phyloP scores from a whole-genome alignment of 495 filamentous ascomycete species.

The Penicillium diatomitis region DNA sequence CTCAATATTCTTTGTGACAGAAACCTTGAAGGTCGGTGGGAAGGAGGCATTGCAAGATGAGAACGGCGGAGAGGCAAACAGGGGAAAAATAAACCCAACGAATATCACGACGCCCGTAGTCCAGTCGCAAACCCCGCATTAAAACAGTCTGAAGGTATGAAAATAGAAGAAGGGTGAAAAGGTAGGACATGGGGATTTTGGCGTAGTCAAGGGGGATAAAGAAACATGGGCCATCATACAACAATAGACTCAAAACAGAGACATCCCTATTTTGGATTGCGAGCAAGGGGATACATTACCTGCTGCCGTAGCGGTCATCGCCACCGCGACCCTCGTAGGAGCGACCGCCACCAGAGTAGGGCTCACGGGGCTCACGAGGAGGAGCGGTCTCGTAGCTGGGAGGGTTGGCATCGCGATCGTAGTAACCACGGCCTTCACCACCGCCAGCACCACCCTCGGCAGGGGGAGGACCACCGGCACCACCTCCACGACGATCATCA shows the following conservation, averaged over 20 bases:
- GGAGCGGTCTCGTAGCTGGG: constrained; percentile 45
- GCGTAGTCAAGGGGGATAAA: not conserved
- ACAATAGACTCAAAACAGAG: constrained; percentile 3
- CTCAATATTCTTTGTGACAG: constrained; percentile 25
- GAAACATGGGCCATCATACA: constrained; percentile 11
- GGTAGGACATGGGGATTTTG: not conserved
- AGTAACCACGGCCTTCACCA: constrained; percentile 33
- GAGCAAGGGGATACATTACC: constrained; percentile 27
- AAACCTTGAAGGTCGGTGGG: constrained; percentile 16
- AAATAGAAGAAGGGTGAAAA: constrained; percentile 6
- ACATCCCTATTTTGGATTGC: constrained; percentile 4
- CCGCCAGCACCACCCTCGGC: constrained; percentile 22
- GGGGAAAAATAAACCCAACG: constrained; percentile 20
- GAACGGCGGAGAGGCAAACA: not conserved
- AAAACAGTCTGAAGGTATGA: constrained; percentile 23
- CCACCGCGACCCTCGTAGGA: constrained; percentile 44
- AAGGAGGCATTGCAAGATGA: constrained; percentile 1
- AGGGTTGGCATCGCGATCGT: constrained; percentile 17
- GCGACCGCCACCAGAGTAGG: constrained; percentile 39
- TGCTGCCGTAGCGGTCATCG: constrained; percentile 37
- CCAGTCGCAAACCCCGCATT: constrained; percentile 30
- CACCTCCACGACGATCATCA: constrained; percentile 36
- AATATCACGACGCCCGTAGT: constrained; percentile 25
- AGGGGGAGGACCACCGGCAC: constrained; percentile 27
- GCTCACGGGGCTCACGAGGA: constrained; percentile 53